Evolutionary conservation across 306 rosid genomes (phyloP).

Genomic region (Rubus parviflorus): DNA sequence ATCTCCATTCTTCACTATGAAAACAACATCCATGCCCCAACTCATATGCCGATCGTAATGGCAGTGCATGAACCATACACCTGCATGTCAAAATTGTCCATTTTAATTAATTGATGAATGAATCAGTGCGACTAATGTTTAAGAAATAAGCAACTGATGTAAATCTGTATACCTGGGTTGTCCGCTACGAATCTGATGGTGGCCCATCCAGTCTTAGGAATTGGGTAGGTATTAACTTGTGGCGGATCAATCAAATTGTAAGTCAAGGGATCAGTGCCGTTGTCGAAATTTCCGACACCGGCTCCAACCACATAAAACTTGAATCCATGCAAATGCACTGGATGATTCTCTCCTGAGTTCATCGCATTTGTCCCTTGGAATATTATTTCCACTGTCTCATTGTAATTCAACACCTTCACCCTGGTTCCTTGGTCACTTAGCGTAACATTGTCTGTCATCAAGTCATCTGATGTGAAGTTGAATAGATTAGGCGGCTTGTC

Average conservation of each 20-base stretch:
- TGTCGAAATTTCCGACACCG: conserved; percentile 36
- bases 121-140: not conserved
- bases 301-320: conserved; percentile 36
- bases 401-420: conserved; percentile 43
- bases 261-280: conserved; percentile 13
- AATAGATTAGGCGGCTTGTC: conserved; percentile 37
- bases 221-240: conserved; percentile 18
- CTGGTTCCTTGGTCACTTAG: conserved; percentile 36
- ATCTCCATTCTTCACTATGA: conserved; percentile 38
- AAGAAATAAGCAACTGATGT: not conserved
- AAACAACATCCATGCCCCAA: conserved; percentile 43
- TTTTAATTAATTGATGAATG: not conserved
- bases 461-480: conserved; percentile 38
- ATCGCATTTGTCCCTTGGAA: conserved; percentile 47
- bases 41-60: conserved; percentile 39
- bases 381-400: conserved; percentile 40
- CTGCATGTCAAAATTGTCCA: not conserved
- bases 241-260: conserved; percentile 39
- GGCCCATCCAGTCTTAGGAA: conserved; percentile 33
- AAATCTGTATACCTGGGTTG: conserved; percentile 18
- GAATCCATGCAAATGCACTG: conserved; percentile 31
- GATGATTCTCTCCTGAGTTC: conserved; percentile 35
- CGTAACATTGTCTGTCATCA: conserved; percentile 4
- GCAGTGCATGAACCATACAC: conserved; percentile 45
- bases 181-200: conserved; percentile 28